Evolutionary conservation across 129 eudicot genomes (phyloP), one percentile per base, ranked within the genome.

Genomic region (Scalesia atractyloides): DNA sequence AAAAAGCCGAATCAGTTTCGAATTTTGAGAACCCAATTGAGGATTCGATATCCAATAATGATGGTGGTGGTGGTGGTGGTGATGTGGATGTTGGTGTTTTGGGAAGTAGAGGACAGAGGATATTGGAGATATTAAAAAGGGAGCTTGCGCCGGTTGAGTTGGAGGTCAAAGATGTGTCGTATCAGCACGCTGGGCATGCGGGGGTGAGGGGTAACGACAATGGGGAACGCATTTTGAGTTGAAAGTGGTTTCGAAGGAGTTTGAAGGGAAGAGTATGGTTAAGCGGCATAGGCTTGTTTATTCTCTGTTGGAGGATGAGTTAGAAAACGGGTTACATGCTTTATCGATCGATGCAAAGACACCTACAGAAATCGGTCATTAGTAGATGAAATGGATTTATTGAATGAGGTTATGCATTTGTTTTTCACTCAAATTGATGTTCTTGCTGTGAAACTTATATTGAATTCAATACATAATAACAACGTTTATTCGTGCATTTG

Each of bases 181-280:
- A 94, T 78, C 88, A 94, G 82, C 99, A 94, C 80, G 97, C 99
- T 50, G 99, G 99, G 10, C 99, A 94, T 84, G 94, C 91, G 13
- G 97, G 99, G 15, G 85, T 84, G 18, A 81, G 73, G 68, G 94
- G 93, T 26, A 86, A 88, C 62, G 5, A 58, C 39, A 68, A 86
- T 70, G 96, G 94, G 8, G 97, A 89, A 94, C 99, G 14, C 97
- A 94, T 84, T 90, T 94, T 75, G 86, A 94, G 72, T 75, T 94
- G 75, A 86, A 80, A 74, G 91, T 90, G 70, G 88, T 94, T 47
- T 90, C 99, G 0, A 78, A 82, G 64, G 97, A 84, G 34, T 94
- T 94, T 78, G 96, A 87, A 77, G 99, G 97, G 52, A 94, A 94
- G 81, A 94, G 95, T 72, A 79, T 51, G 84, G 96, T 90, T 53